Evolutionary conservation across 257 asterid species (phyloP).

Genomic region (Euphrasia confusa): DNA sequence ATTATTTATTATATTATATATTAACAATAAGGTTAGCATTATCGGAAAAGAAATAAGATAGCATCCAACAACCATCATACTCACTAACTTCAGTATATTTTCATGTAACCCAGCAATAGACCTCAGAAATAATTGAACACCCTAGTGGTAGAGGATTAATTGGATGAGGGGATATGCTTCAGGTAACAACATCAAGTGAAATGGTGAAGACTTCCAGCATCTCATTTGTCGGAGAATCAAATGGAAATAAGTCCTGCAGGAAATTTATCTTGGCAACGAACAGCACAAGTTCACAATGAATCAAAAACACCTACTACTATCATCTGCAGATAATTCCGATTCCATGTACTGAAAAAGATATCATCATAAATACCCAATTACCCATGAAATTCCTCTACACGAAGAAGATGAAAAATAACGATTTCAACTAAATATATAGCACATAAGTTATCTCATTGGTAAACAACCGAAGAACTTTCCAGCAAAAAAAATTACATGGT

Average conservation of each 20-base stretch:
- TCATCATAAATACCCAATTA: neutral
- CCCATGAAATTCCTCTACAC: neutral
- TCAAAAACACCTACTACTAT: constrained; percentile 12
- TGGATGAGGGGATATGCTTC: constrained; percentile 8
- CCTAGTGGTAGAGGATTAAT: constrained; percentile 18
- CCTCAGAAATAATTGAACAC: neutral
- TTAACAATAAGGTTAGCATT: neutral
- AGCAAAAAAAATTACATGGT: constrained; percentile 15
- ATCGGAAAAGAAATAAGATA: constrained; percentile 3
- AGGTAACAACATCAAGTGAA: constrained; percentile 19
- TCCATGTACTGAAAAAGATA: constrained; percentile 1
- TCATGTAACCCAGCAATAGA: constrained; percentile 8
- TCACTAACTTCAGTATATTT: constrained; percentile 4
- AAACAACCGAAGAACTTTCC: neutral
- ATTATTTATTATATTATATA: neutral
- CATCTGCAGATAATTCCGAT: constrained; percentile 14
- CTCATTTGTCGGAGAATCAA: constrained; percentile 20
- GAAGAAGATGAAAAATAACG: constrained; percentile 2
- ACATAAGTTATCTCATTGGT: constrained; percentile 3
- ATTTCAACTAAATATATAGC: constrained; percentile 8
- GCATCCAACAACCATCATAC: constrained; percentile 10
- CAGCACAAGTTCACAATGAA: constrained; percentile 15
- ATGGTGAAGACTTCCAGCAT: constrained; percentile 18
- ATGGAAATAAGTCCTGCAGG: constrained; percentile 20
- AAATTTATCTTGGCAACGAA: constrained; percentile 22